Evolutionary conservation across 352 stramenopile genomes (phyloP).

Genomic region (Phytophthora cactorum): DNA sequence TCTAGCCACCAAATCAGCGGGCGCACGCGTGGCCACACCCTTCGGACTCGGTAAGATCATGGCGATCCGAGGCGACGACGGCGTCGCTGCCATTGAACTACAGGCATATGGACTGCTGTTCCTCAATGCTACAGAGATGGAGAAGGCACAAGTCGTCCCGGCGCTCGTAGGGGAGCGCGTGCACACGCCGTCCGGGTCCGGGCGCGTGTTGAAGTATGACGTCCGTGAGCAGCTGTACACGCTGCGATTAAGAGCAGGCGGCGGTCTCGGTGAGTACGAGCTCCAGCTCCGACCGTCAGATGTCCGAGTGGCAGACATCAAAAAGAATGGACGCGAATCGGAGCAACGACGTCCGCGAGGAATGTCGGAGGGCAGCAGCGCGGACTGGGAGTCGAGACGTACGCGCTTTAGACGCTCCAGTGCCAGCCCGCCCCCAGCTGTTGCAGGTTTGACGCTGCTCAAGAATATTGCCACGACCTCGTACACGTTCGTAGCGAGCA

Average conservation of each 20-base stretch:
- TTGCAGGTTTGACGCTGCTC: constrained; percentile 50
- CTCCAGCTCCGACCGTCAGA: constrained; percentile 46
- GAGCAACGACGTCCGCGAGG: constrained; percentile 38
- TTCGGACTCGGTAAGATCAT: constrained; percentile 73
- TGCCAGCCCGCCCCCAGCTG: constrained; percentile 17
- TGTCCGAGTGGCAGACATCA: constrained; percentile 41
- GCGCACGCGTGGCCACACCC: constrained; percentile 59
- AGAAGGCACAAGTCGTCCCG: constrained; percentile 60
- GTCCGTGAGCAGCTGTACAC: constrained; percentile 56
- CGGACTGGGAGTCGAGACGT: constrained; percentile 26
- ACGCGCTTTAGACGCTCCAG: constrained; percentile 19
- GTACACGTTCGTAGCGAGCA: constrained; percentile 69
- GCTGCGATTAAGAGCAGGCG: constrained; percentile 42
- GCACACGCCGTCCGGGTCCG: constrained; percentile 61
- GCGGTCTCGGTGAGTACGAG: constrained; percentile 46
- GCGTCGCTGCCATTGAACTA: constrained; percentile 56
- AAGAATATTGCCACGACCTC: constrained; percentile 73
- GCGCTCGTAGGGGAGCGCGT: constrained; percentile 66
- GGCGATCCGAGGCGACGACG: constrained; percentile 55
- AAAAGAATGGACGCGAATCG: constrained; percentile 20
- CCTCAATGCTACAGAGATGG: constrained; percentile 37
- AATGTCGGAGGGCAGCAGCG: constrained; percentile 32
- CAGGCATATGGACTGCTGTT: constrained; percentile 45
- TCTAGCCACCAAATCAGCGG: constrained; percentile 41
- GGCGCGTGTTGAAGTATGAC: constrained; percentile 60